A percentile compares a stretch with the other conserved stretches of the same genome.
Evolutionary conservation across 108 stramenopile genomes (phyloP).

Genomic region (Fragilariopsis cylindrus): DNA sequence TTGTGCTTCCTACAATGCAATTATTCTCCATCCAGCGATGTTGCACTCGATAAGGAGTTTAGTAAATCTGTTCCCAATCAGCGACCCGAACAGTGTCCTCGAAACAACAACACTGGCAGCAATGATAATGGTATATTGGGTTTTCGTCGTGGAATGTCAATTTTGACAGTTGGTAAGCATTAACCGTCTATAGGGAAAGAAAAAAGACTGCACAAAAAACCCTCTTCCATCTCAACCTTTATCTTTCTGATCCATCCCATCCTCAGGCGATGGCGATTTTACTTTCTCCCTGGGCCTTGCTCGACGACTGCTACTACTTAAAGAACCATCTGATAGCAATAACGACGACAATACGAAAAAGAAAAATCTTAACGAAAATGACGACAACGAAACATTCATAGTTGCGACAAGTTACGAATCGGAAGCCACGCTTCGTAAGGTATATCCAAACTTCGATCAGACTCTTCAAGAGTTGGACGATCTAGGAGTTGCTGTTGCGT

Average conservation of each 20-base stretch:
- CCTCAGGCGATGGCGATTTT: slow-evolving; percentile 85
- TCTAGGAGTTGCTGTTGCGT: slow-evolving; percentile 43
- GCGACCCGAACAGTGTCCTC: slow-evolving; percentile 78
- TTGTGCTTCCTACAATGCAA: too few species aligned
- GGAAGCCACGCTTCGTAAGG: slow-evolving; percentile 46
- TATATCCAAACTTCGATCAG: slow-evolving; percentile 68
- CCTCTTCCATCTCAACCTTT: too few species aligned
- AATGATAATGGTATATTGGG: slow-evolving; percentile 30
- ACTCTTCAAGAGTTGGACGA: slow-evolving; percentile 47
- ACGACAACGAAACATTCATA: slow-evolving; percentile 14
- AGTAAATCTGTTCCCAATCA: slow-evolving; percentile 57
- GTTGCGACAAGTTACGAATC: slow-evolving; percentile 84
- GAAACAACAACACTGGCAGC: slow-evolving; percentile 13
- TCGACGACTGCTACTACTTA: slow-evolving; percentile 33
- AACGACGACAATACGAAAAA: not conserved
- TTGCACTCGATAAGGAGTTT: slow-evolving; percentile 73
- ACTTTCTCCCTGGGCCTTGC: slow-evolving; percentile 84
- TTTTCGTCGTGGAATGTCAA: slow-evolving; percentile 61
- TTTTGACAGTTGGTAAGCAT: slow-evolving; percentile 61
- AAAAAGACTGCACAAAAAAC: too few species aligned
- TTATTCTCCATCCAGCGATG: slow-evolving; percentile 32
- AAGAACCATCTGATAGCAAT: too few species aligned
- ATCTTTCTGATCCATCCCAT: too few species aligned
- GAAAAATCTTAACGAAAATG: not conserved
- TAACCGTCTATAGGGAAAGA: too few species aligned